A percentile compares a stretch with the other conserved stretches of the same genome.
Conservation (phyloP, 1,139 yeast genomes). For the Scheffersomyces illinoinensis region DNA sequence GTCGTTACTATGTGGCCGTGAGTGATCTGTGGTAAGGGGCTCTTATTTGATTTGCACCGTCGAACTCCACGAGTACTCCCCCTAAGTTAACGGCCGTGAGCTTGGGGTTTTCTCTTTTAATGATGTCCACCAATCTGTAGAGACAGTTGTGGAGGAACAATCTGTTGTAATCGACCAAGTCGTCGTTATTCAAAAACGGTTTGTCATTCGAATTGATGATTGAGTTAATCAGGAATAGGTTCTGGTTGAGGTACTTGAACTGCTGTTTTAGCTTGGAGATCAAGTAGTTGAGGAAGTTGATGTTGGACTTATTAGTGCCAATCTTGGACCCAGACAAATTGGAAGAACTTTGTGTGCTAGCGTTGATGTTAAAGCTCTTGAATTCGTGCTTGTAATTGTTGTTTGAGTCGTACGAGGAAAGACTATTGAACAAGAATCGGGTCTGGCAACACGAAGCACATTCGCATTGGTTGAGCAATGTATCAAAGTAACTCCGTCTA, state of each 20-base stretch:
- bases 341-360: conserved; percentile 1
- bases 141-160: conserved; percentile 6
- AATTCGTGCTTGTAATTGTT: conserved; percentile 21
- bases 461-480: conserved; percentile 19
- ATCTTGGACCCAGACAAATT: conserved; percentile 1
- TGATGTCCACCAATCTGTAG: background rate
- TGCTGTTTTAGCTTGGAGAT: conserved; percentile 22
- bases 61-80: conserved; percentile 3
- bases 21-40: background rate
- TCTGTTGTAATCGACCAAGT: conserved; percentile 1
- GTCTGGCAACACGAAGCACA: conserved; percentile 18
- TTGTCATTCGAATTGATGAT: conserved; percentile 19
- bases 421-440: conserved; percentile 14
- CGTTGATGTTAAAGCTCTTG: conserved; percentile 4
- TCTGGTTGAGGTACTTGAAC: conserved; percentile 18
- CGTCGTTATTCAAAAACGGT: conserved; percentile 12
- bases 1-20: background rate
- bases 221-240: conserved; percentile 22
- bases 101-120: background rate
- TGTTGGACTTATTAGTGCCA: conserved; percentile 12
- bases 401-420: conserved; percentile 17
- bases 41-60: background rate
- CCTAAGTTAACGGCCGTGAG: conserved; percentile 5
- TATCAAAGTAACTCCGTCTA: conserved; percentile 13
- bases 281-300: conserved; percentile 20